phyloP scores from a whole-genome alignment of 257 asterid genomes.

The Nicotiana otophora region DNA sequence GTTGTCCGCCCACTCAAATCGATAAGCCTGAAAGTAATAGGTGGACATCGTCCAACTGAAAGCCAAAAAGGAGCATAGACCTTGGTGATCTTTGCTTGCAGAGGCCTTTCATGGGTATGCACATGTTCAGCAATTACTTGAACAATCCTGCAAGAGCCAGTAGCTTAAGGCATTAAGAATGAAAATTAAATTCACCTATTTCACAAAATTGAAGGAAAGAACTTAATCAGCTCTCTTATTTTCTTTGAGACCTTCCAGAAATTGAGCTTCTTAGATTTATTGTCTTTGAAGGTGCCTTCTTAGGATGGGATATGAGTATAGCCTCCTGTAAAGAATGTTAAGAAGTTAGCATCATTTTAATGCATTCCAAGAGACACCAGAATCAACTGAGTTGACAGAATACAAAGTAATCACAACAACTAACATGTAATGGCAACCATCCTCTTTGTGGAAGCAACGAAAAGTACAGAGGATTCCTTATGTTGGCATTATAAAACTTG shows the following conservation, averaged over 20 bases:
- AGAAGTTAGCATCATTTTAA: conserved; percentile 16
- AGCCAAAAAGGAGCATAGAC: conserved; percentile 90
- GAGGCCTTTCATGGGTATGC: conserved; percentile 46
- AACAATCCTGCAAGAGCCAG: conserved; percentile 56
- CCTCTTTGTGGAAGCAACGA: conserved; percentile 95
- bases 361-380: not conserved
- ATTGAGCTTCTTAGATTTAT: conserved; percentile 81
- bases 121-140: conserved; percentile 82
- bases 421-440: conserved; percentile 83
- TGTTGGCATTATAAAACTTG: conserved; percentile 71
- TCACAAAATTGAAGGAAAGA: conserved; percentile 7
- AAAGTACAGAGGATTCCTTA: conserved; percentile 70
- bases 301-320: conserved; percentile 73
- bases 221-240: conserved; percentile 10
- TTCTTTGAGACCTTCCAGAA: conserved; percentile 72
- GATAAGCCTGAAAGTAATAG: conserved; percentile 74
- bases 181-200: conserved; percentile 1
- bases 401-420: conserved; percentile 17
- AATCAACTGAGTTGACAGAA: conserved; percentile 3
- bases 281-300: conserved; percentile 57
- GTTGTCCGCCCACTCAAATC: conserved; percentile 43
- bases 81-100: conserved; percentile 59
- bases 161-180: not conserved
- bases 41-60: conserved; percentile 79
- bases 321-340: conserved; percentile 59